Evolutionary conservation across 177 flowering plant species (phyloP).

Genomic region (Telopea speciosissima): DNA sequence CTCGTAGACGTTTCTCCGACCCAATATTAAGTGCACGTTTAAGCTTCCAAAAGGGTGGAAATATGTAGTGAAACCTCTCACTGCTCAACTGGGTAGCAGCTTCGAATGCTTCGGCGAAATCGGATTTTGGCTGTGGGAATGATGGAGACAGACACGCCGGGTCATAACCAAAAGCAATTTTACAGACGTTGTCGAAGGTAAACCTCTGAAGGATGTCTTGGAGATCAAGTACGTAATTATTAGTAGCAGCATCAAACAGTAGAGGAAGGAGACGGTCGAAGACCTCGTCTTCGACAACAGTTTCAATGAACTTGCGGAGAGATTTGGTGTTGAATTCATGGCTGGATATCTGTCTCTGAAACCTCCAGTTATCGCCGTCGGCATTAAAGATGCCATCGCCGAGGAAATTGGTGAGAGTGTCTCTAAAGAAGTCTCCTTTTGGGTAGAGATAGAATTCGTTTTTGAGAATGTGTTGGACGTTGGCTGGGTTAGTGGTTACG

Average conservation of each 20-base stretch:
- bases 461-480: neutral
- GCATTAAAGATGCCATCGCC: slow-evolving; percentile 3
- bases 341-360: slow-evolving; percentile 8
- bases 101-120: neutral
- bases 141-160: slow-evolving; percentile 38
- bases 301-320: neutral
- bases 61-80: neutral
- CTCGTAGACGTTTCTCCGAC: neutral
- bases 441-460: neutral
- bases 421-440: neutral
- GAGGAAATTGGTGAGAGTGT: slow-evolving; percentile 2
- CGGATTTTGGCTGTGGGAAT: slow-evolving; percentile 5
- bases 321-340: slow-evolving; percentile 3
- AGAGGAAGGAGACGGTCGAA: slow-evolving; percentile 6
- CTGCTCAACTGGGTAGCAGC: neutral
- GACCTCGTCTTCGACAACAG: slow-evolving; percentile 6
- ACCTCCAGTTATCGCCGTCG: neutral
- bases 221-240: slow-evolving; percentile 28
- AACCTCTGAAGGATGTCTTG: slow-evolving; percentile 59
- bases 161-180: slow-evolving; percentile 60
- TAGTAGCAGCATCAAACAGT: neutral
- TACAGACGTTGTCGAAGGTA: slow-evolving; percentile 57
- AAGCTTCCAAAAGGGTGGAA: neutral
- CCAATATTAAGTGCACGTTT: neutral
- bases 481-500: slow-evolving; percentile 5